These are phyloP conservation scores for Aspergillus fumigatiaffinis DNA, from an alignment of 2,329 filamentous ascomycete species.

Conservation along the genomic window DNA sequence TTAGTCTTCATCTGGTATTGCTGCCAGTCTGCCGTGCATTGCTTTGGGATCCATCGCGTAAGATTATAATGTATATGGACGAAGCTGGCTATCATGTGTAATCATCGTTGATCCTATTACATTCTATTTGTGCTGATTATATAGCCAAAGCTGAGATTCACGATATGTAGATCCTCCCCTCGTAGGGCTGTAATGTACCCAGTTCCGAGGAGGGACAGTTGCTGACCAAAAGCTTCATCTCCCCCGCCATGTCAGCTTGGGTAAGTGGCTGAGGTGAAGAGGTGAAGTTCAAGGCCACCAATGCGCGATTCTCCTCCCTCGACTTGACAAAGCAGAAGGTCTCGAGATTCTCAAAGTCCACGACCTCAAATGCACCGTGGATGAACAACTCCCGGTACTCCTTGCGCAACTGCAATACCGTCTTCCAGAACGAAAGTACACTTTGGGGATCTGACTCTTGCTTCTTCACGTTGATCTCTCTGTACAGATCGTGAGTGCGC, in stretches of 20 bases:
- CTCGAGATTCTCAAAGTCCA: conserved; percentile 18
- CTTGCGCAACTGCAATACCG: conserved; percentile 53
- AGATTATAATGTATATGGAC: no score
- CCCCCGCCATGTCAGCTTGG: not conserved
- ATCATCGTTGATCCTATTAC: no score
- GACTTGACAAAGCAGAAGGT: conserved; percentile 21
- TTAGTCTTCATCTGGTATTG: no score
- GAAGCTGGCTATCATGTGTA: no score
- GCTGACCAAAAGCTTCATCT: conserved; percentile 17
- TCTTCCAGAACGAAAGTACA: conserved; percentile 58
- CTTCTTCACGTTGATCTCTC: conserved; percentile 46
- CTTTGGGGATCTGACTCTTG: conserved; percentile 46
- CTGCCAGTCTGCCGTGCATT: no score
- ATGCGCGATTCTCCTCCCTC: conserved; percentile 10
- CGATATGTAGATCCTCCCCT: conserved; percentile 19
- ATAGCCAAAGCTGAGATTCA: not conserved
- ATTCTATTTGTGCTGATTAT: no score
- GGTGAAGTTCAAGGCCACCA: conserved; percentile 19
- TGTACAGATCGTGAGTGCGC: conserved; percentile 48
- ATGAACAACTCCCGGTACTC: conserved; percentile 53
- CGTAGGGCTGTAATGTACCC: conserved; percentile 13
- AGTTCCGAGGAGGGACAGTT: conserved; percentile 9
- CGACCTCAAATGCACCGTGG: conserved; percentile 17
- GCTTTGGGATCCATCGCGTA: no score
- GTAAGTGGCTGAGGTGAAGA: conserved; percentile 9